Conservation (phyloP, 352 stramenopile genomes). For the Thalassiosira hispida region DNA sequence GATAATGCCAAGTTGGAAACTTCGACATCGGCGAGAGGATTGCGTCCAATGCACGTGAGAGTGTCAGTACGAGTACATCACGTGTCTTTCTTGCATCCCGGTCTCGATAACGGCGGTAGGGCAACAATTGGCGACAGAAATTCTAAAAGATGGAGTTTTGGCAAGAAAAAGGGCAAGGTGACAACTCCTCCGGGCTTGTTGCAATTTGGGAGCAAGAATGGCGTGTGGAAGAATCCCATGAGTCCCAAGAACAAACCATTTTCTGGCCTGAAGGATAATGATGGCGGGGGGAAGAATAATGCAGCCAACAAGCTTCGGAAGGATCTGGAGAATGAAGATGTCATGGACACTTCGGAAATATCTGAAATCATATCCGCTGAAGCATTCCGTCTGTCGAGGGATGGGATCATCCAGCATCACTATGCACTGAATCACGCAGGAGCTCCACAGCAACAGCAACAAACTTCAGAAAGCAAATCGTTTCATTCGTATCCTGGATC, state of each 20-base stretch:
- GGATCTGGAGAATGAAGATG: not conserved
- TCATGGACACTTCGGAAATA: constrained; percentile 38
- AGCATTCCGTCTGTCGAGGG: constrained; percentile 53
- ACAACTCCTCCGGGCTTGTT: constrained; percentile 28
- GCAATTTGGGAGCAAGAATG: constrained; percentile 42
- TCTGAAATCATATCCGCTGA: constrained; percentile 50
- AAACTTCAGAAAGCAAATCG: not conserved
- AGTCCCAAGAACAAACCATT: not conserved
- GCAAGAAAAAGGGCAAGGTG: constrained; percentile 4
- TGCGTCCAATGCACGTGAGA: constrained; percentile 57
- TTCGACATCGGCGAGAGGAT: constrained; percentile 6
- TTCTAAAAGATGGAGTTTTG: constrained; percentile 4
- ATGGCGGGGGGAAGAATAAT: not conserved
- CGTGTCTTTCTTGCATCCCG: constrained; percentile 55
- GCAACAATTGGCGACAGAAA: constrained; percentile 6
- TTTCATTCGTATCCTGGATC: no score
- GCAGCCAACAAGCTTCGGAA: not conserved
- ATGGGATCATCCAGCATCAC: constrained; percentile 65
- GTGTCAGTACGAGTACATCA: constrained; percentile 59
- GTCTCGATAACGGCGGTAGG: constrained; percentile 37
- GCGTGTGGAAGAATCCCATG: constrained; percentile 44
- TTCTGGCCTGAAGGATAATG: not conserved
- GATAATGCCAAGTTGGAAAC: constrained; percentile 28
- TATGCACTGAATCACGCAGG: constrained; percentile 31
- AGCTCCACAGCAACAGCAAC: not conserved